Conservation (phyloP, 257 asterid species). For the Solanum dulcamara region DNA sequence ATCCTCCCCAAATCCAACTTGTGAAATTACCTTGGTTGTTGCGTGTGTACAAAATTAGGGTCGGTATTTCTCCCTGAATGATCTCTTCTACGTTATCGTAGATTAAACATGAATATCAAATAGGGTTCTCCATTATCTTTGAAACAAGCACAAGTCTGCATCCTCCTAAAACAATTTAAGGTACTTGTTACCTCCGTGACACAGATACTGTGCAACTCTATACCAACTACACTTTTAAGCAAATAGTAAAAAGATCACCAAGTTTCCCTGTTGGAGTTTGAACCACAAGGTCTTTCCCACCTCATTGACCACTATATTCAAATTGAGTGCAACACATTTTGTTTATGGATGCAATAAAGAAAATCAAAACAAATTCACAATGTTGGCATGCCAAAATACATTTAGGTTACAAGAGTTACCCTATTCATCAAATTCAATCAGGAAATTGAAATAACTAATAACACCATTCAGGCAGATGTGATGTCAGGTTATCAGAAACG, state of each 20-base stretch:
- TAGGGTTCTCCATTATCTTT: not conserved
- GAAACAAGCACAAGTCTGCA: not conserved
- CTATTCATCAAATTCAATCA: not conserved
- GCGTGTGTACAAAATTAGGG: too few relatives aligned
- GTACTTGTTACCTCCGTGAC: not conserved
- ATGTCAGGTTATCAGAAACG: not conserved
- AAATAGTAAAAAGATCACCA: not conserved
- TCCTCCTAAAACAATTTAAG: not conserved
- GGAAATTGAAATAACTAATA: not conserved
- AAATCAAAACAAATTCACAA: not conserved
- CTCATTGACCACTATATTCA: not conserved
- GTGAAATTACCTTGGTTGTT: not conserved
- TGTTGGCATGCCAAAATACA: not conserved
- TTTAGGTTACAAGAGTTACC: not conserved
- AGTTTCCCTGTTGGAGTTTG: not conserved
- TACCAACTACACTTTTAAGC: not conserved
- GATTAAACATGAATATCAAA: not conserved
- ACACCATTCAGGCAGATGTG: not conserved
- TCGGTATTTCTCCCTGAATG: not conserved
- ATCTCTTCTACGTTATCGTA: not conserved
- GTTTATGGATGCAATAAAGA: not conserved
- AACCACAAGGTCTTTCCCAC: not conserved
- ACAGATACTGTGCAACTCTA: not conserved
- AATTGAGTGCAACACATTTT: not conserved
- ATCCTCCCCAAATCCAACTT: not conserved